These are phyloP conservation scores for Ambrosia trifida DNA, from an alignment of 129 eudicot genomes.

Conservation along the genomic window DNA sequence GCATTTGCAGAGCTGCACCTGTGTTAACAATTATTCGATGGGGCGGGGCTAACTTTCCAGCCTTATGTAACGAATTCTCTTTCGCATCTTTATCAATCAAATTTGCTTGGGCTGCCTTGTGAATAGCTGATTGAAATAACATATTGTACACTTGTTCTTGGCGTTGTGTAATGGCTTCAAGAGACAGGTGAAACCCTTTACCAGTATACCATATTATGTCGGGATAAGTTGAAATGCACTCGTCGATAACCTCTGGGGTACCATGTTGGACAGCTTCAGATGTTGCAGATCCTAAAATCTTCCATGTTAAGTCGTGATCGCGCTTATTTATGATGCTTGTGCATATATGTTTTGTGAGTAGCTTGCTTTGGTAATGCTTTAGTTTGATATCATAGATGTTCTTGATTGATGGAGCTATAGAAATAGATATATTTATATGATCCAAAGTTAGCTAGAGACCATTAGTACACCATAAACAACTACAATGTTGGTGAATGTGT, in stretches of 20 bases:
- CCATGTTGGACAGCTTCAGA: constrained; percentile 10
- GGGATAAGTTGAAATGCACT: constrained; percentile 34
- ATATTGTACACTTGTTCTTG: constrained; percentile 42
- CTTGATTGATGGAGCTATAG: constrained; percentile 22
- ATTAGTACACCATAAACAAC: background rate
- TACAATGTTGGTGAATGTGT: background rate
- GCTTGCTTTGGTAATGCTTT: constrained; percentile 13
- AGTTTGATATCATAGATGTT: constrained; percentile 10
- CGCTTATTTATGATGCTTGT: background rate
- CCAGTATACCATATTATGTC: constrained; percentile 45
- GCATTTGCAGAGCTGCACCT: constrained; percentile 30
- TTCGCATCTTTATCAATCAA: background rate
- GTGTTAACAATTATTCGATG: background rate
- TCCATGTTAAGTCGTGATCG: constrained; percentile 10
- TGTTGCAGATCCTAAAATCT: constrained; percentile 21
- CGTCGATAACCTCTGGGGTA: background rate
- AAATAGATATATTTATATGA: background rate
- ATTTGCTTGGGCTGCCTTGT: constrained; percentile 19
- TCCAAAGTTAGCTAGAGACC: background rate
- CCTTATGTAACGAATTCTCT: constrained; percentile 24
- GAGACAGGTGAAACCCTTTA: constrained; percentile 32
- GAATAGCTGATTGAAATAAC: constrained; percentile 23
- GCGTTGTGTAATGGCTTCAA: constrained; percentile 43
- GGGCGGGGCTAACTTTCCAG: constrained; percentile 14
- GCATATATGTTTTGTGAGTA: constrained; percentile 9